Conservation (phyloP, 305 asterid genomes). For the Solanum chacoense region DNA sequence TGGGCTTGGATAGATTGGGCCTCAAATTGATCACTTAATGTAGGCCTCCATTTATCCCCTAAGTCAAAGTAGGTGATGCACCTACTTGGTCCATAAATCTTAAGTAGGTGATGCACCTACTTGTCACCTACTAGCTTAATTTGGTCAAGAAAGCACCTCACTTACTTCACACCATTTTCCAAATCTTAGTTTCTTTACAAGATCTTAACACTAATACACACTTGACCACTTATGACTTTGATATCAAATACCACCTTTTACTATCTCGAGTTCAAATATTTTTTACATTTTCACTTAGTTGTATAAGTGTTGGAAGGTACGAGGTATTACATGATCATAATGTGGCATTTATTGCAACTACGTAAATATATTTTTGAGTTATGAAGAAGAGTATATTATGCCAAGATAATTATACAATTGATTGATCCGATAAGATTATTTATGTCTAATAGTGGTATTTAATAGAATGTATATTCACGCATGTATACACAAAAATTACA, state of each 20-base stretch:
- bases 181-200: neutral
- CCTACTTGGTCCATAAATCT: neutral
- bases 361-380: neutral
- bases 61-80: neutral
- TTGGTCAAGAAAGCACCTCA: neutral
- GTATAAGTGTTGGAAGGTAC: neutral
- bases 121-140: neutral
- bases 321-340: neutral
- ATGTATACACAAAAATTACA: neutral
- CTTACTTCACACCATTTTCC: neutral
- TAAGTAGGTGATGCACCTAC: neutral
- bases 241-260: neutral
- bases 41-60: neutral
- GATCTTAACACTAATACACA: neutral
- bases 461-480: no score
- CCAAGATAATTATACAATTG: neutral
- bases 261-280: neutral
- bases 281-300: neutral
- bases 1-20: neutral
- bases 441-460: neutral
- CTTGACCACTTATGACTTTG: neutral
- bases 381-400: neutral
- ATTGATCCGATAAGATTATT: neutral
- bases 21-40: neutral
- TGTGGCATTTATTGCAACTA: neutral